Evolutionary conservation across 129 eudicot species (phyloP), one percentile per base, ranked within the genome.

Genomic region (Tagetes patula): DNA sequence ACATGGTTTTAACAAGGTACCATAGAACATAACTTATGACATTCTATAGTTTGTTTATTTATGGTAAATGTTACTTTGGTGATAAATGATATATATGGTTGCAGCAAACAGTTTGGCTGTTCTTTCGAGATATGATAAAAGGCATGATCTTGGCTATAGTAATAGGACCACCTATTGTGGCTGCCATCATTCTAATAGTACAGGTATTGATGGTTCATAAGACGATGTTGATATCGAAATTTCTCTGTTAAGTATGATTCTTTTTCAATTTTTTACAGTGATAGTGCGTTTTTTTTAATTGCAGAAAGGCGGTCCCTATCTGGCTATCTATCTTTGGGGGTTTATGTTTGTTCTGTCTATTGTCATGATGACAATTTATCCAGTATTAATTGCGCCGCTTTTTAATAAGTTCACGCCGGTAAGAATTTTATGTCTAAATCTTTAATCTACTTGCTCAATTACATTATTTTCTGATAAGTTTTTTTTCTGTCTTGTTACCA

Each of bases 221-320:
- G 8, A 77, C 45, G 0, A 37, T n/a, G 13, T 42, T 65, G 54
- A 50, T 61, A 43, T 55, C 67, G 50, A 46, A 3, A n/a, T 80
- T 58, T 39, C 11, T 60, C 8, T 9, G 10, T 71, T 9, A 8
- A 49, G 3, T 63, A 10, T 55, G 37, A 46, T 13, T 60, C 1
- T 46, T 31, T 49, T 60, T 37, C 34, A 14, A 47, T 3, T 60
- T 58, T 74, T 61, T 69, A 70, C 3, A 30, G 61, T 8, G 50
- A 12, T n/a, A 33, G 8, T 58, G 27, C 30, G 27, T 32, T 30
- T 56, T 11, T 49, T 66, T 62, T 75, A 60, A 49, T 78, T 88
- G 83, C 97, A 95, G 97, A 95, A 95, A 95, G 94, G 97, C 80
- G 99, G 99, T 46, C 97, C 97, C 6, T 95, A 90, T 85, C 69